Base-by-base conservation (phyloP, 768 basidiomycete species). In the Suillus fuscotomentosus region DNA sequence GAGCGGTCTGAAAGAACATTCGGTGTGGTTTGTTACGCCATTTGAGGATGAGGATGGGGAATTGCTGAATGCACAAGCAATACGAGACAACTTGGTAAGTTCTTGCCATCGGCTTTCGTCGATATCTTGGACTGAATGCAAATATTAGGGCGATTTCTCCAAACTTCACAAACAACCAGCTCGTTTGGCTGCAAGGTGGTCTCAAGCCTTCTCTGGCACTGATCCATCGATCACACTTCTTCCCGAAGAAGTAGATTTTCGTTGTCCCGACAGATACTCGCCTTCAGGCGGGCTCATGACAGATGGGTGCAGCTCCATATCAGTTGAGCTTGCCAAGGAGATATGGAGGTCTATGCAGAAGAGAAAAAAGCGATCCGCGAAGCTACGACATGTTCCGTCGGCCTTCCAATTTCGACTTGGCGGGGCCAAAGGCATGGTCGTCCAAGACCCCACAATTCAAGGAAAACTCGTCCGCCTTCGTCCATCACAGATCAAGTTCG, bases 401-500 rank as follows among this genome's bases (percentile, higher is more conserved):
- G 81, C 81, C 48, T 75, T 71, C 66, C 81, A 84, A 65, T 77
- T 82, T 63, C 80, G 82, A 34, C 73, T 82, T 7, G 79, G 78
- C 7, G 83, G 83, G 7, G 81, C 75, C 31, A 84, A 84, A 66
- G 83, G 85, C 0, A 80, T 86, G 67, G 73, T 86, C 42, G 77
- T 78, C 0, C 71, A 78, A 42, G 81, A 86, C 64, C 76, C 78
- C 5, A 70, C 64, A 3, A 72, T 83, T 0, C 47, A 43, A 20
- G 82, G 76, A 1, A 69, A 72, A 27, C 73, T 76, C 1, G 68
- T 85, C 36, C 71, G 72, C 62, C 67, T 85, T 15, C 78, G 84
- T 0, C 73, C 76, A 0, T 83, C 82, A 0, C 90, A 90, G 88
- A 81, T 84, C 68, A 92, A 93, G 72, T 92, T 92, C 66, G 77